Conservation (phyloP, 495 filamentous ascomycete species). For the Aspergillus biplanus region DNA sequence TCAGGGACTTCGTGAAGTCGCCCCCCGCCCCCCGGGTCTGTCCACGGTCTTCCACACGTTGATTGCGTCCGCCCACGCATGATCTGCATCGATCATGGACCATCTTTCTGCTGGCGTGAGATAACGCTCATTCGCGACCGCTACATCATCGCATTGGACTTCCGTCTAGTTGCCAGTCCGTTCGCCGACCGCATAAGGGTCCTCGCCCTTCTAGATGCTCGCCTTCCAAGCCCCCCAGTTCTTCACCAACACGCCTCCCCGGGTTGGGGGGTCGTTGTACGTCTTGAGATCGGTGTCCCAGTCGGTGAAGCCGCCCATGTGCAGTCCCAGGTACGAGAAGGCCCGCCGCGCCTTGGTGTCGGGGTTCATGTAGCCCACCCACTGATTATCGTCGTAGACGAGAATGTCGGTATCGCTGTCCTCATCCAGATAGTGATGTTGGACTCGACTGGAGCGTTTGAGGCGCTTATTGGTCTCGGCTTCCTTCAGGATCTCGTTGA, state of each 20-base stretch:
- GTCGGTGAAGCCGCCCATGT: slow-evolving; percentile 37
- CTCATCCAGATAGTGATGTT: slow-evolving; percentile 17
- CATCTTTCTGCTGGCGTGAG: slow-evolving; percentile 22
- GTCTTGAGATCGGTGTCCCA: slow-evolving; percentile 42
- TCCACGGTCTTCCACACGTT: slow-evolving; percentile 9
- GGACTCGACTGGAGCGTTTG: neutral
- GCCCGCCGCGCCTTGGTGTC: slow-evolving; percentile 28
- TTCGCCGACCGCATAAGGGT: neutral
- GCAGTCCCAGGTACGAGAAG: slow-evolving; percentile 19
- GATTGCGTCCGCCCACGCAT: slow-evolving; percentile 26
- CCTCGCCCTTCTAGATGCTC: neutral
- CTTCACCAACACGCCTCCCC: neutral
- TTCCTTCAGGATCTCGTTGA: neutral
- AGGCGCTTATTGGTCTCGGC: neutral
- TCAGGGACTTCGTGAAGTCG: no score
- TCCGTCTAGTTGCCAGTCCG: slow-evolving; percentile 29
- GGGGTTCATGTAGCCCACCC: slow-evolving; percentile 42
- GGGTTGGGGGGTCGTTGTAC: slow-evolving; percentile 14
- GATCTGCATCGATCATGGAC: slow-evolving; percentile 24
- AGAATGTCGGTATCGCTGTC: slow-evolving; percentile 34
- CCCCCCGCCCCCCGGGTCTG: no score
- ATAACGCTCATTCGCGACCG: neutral
- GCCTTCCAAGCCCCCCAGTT: neutral
- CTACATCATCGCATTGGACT: slow-evolving; percentile 21
- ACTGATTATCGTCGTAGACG: slow-evolving; percentile 38